Percentiles rank a stretch among this genome's conserved stretches.
Evolutionary conservation across 768 basidiomycete species (phyloP).

Genomic region (Phylloporus sp.): DNA sequence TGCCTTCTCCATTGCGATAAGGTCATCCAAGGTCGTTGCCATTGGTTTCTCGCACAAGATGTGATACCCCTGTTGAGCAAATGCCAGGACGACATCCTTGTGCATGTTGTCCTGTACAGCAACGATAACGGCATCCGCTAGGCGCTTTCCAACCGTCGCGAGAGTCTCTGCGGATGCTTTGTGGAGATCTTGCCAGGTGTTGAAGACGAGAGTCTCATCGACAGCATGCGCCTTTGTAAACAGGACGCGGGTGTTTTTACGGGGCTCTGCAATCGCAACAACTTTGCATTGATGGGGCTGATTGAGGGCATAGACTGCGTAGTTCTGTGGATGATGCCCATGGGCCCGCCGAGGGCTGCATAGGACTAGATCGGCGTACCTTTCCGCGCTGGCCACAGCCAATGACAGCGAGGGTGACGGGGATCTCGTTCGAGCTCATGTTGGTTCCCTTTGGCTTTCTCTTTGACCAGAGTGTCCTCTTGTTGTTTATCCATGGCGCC

Average conservation of each 20-base stretch:
- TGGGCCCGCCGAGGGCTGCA: neutral
- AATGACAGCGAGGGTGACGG: slow-evolving; percentile 70
- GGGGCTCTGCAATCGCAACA: slow-evolving; percentile 83
- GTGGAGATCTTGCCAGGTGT: slow-evolving; percentile 66
- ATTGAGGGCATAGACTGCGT: slow-evolving; percentile 57
- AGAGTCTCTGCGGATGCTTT: slow-evolving; percentile 66
- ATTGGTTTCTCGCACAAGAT: slow-evolving; percentile 93
- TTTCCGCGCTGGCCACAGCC: slow-evolving; percentile 84
- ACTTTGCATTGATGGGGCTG: slow-evolving; percentile 67
- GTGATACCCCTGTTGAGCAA: slow-evolving; percentile 79
- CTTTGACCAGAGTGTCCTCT: slow-evolving; percentile 28
- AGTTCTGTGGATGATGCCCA: slow-evolving; percentile 41
- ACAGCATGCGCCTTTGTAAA: slow-evolving; percentile 58
- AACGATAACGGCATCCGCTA: slow-evolving; percentile 80
- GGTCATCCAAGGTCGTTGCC: slow-evolving; percentile 71
- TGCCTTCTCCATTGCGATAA: slow-evolving; percentile 69
- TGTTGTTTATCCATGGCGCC: slow-evolving; percentile 15
- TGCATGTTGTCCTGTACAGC: slow-evolving; percentile 82
- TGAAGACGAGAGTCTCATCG: slow-evolving; percentile 67
- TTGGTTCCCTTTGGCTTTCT: slow-evolving; percentile 15
- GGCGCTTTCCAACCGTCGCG: slow-evolving; percentile 57
- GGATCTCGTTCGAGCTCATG: slow-evolving; percentile 23
- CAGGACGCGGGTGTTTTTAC: slow-evolving; percentile 55
- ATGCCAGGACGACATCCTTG: slow-evolving; percentile 65
- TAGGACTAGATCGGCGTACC: slow-evolving; percentile 38